Percentiles rank a stretch among this genome's conserved stretches.
Conservation (phyloP, 1,284 basidiomycete species). For the Chiua sp. region DNA sequence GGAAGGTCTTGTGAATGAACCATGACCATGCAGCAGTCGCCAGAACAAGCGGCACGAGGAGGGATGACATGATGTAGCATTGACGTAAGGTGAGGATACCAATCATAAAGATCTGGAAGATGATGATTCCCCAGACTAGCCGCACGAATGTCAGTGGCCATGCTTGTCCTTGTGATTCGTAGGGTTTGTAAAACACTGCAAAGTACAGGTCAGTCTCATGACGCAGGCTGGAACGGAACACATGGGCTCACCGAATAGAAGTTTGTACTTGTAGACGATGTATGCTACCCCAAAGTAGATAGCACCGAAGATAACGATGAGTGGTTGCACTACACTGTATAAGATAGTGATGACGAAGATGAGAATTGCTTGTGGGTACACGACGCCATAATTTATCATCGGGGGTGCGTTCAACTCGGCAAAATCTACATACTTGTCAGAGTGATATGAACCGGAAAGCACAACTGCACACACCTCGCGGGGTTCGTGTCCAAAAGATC, state of each 20-base stretch:
- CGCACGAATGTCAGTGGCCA: slow-evolving; percentile 94
- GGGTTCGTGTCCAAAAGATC: slow-evolving; percentile 80
- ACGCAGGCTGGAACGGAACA: background rate
- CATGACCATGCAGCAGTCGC: slow-evolving; percentile 85
- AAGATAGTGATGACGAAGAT: slow-evolving; percentile 95
- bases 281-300: slow-evolving; percentile 95
- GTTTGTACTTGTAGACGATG: slow-evolving; percentile 97
- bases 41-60: slow-evolving; percentile 80
- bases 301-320: slow-evolving; percentile 94
- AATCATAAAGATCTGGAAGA: slow-evolving; percentile 92
- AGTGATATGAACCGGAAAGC: background rate
- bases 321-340: slow-evolving; percentile 94
- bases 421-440: slow-evolving; percentile 63
- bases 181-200: slow-evolving; percentile 90
- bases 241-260: slow-evolving; percentile 81
- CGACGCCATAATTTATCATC: slow-evolving; percentile 92
- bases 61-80: slow-evolving; percentile 75
- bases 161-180: slow-evolving; percentile 91
- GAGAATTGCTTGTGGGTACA: slow-evolving; percentile 94
- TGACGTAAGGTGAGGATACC: slow-evolving; percentile 90
- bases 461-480: slow-evolving; percentile 64
- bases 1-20: slow-evolving; percentile 74
- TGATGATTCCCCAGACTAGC: slow-evolving; percentile 86
- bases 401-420: slow-evolving; percentile 98
- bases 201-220: slow-evolving; percentile 1